A percentile compares a stretch with the other conserved stretches of the same genome.
phyloP scores from a whole-genome alignment of 352 stramenopile genomes.

The Phytophthora ramorum region DNA sequence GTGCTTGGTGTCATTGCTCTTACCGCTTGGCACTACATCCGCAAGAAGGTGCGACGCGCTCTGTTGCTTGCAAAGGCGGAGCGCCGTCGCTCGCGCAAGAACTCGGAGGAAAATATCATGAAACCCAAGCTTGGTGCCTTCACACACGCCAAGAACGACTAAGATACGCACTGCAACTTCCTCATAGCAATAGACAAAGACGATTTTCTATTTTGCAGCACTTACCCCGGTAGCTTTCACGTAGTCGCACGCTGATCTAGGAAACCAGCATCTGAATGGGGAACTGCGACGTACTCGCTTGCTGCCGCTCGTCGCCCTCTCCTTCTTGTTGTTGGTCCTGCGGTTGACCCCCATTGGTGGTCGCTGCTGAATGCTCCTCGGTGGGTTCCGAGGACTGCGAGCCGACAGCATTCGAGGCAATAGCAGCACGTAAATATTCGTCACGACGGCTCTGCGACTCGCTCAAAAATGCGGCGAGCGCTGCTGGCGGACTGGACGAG shows the following conservation, averaged over 20 bases:
- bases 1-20: conserved; percentile 71
- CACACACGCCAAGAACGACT: conserved; percentile 66
- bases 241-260: conserved; percentile 34
- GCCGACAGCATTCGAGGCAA: conserved; percentile 37
- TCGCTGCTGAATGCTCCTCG: conserved; percentile 8
- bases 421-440: conserved; percentile 49
- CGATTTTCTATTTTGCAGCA: conserved; percentile 27
- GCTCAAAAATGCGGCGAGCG: conserved; percentile 33
- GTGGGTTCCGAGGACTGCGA: not conserved
- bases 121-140: conserved; percentile 66
- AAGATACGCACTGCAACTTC: not conserved
- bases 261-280: conserved; percentile 77
- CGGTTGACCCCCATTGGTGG: conserved; percentile 7
- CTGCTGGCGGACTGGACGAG: conserved; percentile 18
- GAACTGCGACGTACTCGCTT: conserved; percentile 49
- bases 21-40: conserved; percentile 88
- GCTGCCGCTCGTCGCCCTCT: conserved; percentile 22
- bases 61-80: conserved; percentile 93
- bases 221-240: conserved; percentile 12
- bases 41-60: conserved; percentile 76
- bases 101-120: conserved; percentile 58
- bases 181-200: conserved; percentile 25
- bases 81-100: conserved; percentile 82
- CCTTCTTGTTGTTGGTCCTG: conserved; percentile 17
- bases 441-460: conserved; percentile 51